Evolutionary conservation across 2,329 filamentous ascomycete genomes (phyloP).

Genomic region (Xylariomycetidae sp.): DNA sequence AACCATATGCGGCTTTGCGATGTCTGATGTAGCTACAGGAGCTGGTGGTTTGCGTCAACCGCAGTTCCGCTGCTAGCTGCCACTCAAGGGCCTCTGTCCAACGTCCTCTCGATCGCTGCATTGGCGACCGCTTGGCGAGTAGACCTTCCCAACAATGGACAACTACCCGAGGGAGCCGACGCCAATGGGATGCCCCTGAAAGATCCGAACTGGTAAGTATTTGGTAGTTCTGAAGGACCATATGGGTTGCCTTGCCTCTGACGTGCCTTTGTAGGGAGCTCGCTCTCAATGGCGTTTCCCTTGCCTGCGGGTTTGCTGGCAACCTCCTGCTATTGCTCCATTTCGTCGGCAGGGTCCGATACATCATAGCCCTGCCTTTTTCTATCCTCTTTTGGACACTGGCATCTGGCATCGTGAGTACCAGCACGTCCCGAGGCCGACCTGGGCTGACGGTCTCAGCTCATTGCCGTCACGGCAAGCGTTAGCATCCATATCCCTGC

Average conservation of each 20-base stretch:
- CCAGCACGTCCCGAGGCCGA: neutral
- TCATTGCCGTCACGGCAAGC: slow-evolving; percentile 4
- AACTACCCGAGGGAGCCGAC: slow-evolving; percentile 2
- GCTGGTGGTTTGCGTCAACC: slow-evolving; percentile 7
- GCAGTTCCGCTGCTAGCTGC: slow-evolving; percentile 6
- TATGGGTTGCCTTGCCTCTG: no score
- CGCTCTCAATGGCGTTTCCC: slow-evolving; percentile 6
- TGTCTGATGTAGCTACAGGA: neutral
- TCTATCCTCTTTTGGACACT: slow-evolving; percentile 6
- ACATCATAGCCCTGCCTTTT: slow-evolving; percentile 4
- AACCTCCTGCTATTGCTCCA: slow-evolving; percentile 6
- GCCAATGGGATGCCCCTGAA: neutral
- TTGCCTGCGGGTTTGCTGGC: slow-evolving; percentile 5
- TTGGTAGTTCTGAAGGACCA: no score
- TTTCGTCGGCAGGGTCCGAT: slow-evolving; percentile 5
- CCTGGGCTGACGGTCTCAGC: neutral
- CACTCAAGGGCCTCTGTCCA: slow-evolving; percentile 6
- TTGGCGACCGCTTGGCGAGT: slow-evolving; percentile 5
- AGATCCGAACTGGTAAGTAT: slow-evolving; percentile 5
- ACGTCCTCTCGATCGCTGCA: slow-evolving; percentile 4
- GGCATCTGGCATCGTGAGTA: slow-evolving; percentile 3
- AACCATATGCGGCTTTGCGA: neutral
- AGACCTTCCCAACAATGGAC: slow-evolving; percentile 2
- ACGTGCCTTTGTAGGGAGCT: slow-evolving; percentile 5
- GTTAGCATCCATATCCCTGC: slow-evolving; percentile 3